Evolutionary conservation across 2,329 filamentous ascomycete genomes (phyloP).

Genomic region (Aspergillus transmontanensis): DNA sequence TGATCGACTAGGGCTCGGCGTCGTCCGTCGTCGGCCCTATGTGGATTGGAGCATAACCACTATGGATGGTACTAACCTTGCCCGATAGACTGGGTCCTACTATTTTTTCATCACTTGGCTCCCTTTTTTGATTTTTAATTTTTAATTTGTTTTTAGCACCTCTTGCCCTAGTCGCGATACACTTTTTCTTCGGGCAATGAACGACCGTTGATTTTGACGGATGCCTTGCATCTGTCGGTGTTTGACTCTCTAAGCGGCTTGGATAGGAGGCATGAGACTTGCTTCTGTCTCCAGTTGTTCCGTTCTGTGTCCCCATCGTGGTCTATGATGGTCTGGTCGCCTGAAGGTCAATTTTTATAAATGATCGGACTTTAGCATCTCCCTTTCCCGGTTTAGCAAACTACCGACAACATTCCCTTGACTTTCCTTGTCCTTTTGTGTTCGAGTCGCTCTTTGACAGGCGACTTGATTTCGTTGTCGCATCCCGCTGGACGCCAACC

Average conservation of each 20-base stretch:
- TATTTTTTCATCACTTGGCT: slow-evolving; percentile 6
- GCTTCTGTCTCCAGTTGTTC: not conserved
- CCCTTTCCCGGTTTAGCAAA: not conserved
- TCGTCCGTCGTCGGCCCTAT: slow-evolving; percentile 17
- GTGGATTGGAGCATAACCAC: slow-evolving; percentile 7
- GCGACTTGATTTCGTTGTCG: not conserved
- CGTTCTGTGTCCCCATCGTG: slow-evolving; percentile 2
- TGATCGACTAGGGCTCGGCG: slow-evolving; percentile 19
- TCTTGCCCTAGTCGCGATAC: slow-evolving; percentile 6
- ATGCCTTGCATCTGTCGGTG: slow-evolving; percentile 11
- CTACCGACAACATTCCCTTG: slow-evolving; percentile 1
- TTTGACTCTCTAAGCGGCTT: slow-evolving; percentile 4
- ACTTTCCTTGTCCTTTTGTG: not conserved
- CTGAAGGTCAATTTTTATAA: slow-evolving; percentile 12
- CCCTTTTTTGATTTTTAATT: not conserved
- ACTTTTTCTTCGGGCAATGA: slow-evolving; percentile 7
- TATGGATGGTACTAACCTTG: slow-evolving; percentile 15
- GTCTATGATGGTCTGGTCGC: slow-evolving; percentile 12
- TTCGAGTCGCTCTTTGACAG: slow-evolving; percentile 6
- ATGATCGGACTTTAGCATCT: not conserved
- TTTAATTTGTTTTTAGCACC: not conserved
- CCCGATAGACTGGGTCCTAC: slow-evolving; percentile 13
- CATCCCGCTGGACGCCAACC: slow-evolving; percentile 3
- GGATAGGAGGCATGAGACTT: slow-evolving; percentile 4
- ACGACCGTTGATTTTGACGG: slow-evolving; percentile 6